Evolutionary conservation across 2,329 filamentous ascomycete genomes (phyloP), one percentile per base, ranked within the genome.

Genomic region (Nannizzia gypsea): DNA sequence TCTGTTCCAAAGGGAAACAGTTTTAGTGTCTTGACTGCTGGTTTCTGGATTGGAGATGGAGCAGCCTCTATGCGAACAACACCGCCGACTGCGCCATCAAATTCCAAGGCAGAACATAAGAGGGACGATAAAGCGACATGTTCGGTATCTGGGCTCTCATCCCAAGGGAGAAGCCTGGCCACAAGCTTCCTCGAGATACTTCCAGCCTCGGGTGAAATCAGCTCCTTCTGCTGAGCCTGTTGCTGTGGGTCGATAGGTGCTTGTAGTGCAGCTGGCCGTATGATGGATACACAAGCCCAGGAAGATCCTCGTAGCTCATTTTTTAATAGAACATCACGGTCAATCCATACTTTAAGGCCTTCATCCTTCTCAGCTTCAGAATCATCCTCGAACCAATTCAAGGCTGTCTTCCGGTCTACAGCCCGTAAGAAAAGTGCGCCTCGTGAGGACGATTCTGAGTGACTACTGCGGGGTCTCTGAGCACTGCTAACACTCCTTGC

Each of bases 61-160:
- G 92, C 91, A 8, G 88, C 85, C 69, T 97, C 90, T 31, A 99
- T 80, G 63, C 92, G 90, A 60, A 96, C 82, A 46, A 97, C 83
- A 0, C 90, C 89, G 11, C 93, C 93, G 8, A 95, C 88, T 57
- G 95, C 81, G 1, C 84, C 85, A 42, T 83, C 77, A 58, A 83
- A 84, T 1, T 85, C 86, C 22, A 99, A 78, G 0, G 87, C 82
- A 31, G 82, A 81, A 71, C 89, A 95, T 5, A 99, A 77, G 2
- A 85, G 75, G 0, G 85, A 82, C 1, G 93, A 97, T 24, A 99
- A 77, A 0, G 89, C 89, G 56, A 84, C 83, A 63, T 92, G 88
- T 63, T 88, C 85, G 58, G 84, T 85, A 68, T 92, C 89, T 0
- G 93, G 90, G 1, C 90, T 86, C 68, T 95, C 89, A 61, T 91